These are phyloP conservation scores for Leccinum boreale DNA, from an alignment of 768 basidiomycete species.

Conservation along the genomic window DNA sequence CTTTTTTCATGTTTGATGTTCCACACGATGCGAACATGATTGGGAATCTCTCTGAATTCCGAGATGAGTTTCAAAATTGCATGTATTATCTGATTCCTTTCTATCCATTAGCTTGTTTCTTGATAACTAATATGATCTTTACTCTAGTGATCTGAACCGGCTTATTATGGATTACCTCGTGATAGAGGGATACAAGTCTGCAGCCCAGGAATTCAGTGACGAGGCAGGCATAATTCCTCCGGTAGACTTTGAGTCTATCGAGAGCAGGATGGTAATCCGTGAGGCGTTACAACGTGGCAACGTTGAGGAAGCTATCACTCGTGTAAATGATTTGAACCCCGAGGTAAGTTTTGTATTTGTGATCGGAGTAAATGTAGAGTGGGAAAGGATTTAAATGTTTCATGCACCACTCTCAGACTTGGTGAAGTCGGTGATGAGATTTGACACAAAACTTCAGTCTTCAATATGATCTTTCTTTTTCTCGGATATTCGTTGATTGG, in stretches of 20 bases:
- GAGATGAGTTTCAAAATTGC: constrained; percentile 70
- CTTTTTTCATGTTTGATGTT: constrained; percentile 11
- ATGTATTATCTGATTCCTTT: constrained; percentile 81
- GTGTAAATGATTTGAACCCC: constrained; percentile 93
- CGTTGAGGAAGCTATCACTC: constrained; percentile 92
- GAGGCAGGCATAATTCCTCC: constrained; percentile 77
- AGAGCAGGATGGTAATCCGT: constrained; percentile 91
- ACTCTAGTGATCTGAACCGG: constrained; percentile 81
- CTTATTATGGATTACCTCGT: constrained; percentile 98
- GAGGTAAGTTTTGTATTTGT: constrained; percentile 64
- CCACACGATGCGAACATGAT: constrained; percentile 62
- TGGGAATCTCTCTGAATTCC: constrained; percentile 99
- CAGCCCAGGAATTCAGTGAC: constrained; percentile 90
- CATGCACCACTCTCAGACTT: constrained; percentile 99
- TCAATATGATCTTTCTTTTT: constrained; percentile 74
- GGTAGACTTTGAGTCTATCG: constrained; percentile 89
- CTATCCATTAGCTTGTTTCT: constrained; percentile 25
- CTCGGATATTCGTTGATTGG: neutral
- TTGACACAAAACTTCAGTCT: constrained; percentile 85
- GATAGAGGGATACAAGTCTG: constrained; percentile 94
- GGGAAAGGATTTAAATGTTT: constrained; percentile 81
- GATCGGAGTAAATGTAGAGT: neutral
- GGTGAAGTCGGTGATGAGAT: constrained; percentile 79
- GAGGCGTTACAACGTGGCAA: constrained; percentile 93
- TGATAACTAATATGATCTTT: constrained; percentile 19